Evolutionary conservation across 768 basidiomycete genomes (phyloP), one percentile per base, ranked within the genome.

Genomic region (Gyrodon lividus): DNA sequence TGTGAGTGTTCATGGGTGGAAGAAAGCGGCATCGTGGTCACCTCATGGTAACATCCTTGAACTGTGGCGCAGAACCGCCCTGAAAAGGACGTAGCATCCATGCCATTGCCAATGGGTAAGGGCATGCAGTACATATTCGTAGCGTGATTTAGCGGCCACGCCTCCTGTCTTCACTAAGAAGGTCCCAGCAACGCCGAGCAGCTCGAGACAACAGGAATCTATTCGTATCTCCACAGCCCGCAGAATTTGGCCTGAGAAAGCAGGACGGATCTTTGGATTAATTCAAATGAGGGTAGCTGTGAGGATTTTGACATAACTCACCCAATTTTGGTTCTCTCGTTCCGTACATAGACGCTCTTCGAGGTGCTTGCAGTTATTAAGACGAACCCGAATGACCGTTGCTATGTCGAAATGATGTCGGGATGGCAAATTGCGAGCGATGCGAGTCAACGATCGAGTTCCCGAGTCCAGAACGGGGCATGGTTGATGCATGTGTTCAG

Each of bases 11-110:
- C 44, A 57, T 60, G 58, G 58, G 42, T 50, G 44, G 66, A 70
- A 56, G 68, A 63, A 61, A 57, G 62, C 46, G 59, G 66, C 69
- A 69, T 60, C 67, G 69, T 69, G 67, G 69, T 35, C 50, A 52
- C 67, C 67, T 54, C 67, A 69, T 69, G 67, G 60, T 55, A 40
- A 52, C 66, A 62, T 59, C 46, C 56, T 52, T 51, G 62, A 34
- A 55, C 52, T 62, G 64, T 70, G 68, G 69, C 67, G 63, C 61
- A 52, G 54, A 43, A 57, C 50, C 46, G 54, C 50, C 67, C 66
- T 57, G 52, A 65, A 70, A 62, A 57, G 63, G 65, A 57, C 57
- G 54, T 37, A 28, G 43, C 16, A 46, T 28, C 28, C 31, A 30
- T 58, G 55, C 50, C 57, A 52, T 45, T 59, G 64, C 50, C 57